phyloP scores from a whole-genome alignment of 1,284 basidiomycete genomes.

The Ganoderma lingzhi region DNA sequence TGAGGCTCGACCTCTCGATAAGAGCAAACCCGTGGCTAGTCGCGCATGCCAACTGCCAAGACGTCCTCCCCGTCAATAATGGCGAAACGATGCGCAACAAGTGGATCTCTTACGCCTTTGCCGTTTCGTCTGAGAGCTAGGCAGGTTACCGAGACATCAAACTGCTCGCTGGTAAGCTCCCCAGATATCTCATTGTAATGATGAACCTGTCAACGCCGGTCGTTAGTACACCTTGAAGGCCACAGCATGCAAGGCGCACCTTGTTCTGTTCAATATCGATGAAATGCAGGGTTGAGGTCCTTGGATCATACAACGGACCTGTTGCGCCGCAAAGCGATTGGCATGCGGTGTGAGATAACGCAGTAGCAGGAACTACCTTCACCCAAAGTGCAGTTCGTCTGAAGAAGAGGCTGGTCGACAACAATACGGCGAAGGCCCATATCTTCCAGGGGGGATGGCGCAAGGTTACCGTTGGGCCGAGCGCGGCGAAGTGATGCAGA shows the following conservation, averaged over 20 bases:
- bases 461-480: background rate
- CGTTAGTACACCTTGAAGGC: background rate
- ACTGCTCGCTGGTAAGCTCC: conserved; percentile 54
- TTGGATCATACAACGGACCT: conserved; percentile 70
- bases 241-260: conserved; percentile 41
- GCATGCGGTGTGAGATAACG: background rate
- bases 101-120: conserved; percentile 51
- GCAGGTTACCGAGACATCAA: conserved; percentile 61
- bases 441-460: background rate
- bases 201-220: conserved; percentile 51
- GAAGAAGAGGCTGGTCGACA: conserved; percentile 56
- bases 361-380: conserved; percentile 55
- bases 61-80: conserved; percentile 9
- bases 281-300: conserved; percentile 64
- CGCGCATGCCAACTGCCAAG: conserved; percentile 59
- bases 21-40: conserved; percentile 62
- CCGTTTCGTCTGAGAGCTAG: conserved; percentile 57
- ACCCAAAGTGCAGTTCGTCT: conserved; percentile 66
- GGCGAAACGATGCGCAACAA: background rate
- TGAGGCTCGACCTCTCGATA: conserved; percentile 52
- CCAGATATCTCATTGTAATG: conserved; percentile 55
- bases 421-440: conserved; percentile 36
- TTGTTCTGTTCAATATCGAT: conserved; percentile 70
- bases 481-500: background rate
- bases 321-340: conserved; percentile 7